Evolutionary conservation across 345 rosid genomes (phyloP), one percentile per base, ranked within the genome.

Genomic region (Raphanus sativus): DNA sequence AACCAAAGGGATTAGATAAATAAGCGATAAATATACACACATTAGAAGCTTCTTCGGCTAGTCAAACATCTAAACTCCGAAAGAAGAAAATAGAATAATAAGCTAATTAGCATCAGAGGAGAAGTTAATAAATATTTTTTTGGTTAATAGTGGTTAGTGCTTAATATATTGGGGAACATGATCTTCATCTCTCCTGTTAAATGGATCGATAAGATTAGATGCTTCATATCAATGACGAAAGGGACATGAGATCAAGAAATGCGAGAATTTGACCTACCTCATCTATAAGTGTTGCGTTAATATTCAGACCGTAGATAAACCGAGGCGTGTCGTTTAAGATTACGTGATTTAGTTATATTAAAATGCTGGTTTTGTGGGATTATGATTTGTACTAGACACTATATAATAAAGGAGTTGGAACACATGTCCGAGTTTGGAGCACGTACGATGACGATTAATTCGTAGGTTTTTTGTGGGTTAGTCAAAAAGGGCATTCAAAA

Each of bases 171-270:
- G 24, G 79, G 79, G 62, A 12, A 69, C 82, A 80, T 62, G 30
- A 69, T 67, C 48, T 78, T 67, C 56, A 74, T 69, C 13, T 55
- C 8, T 28, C 11, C 3, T 68, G 68, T 52, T 38, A 74, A 54
- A 75, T 75, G 42, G 55, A 55, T 69, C 15, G 79, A 64, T 80
- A 69, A 80, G 82, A 80, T 70, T 79, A 70, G 63, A 80, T 80
- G 78, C 64, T 45, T 45, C 82, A 70, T 69, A 75, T 80, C 78
- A 64, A 58, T 33, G 45, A 48, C 69, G 79, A 80, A 12, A 69
- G 40, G 0, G 82, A 80, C 66, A 62, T 6, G 38, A 52, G 77
- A 78, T 78, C 81, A 78, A 73, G 38, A 16, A 54, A 79, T 68
- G 58, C 4, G 56, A 69, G 65, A 40, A 74, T 79, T 68, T 79